A percentile compares a stretch with the other conserved stretches of the same genome.
Evolutionary conservation across 2,329 filamentous ascomycete species (phyloP).

Genomic region (Ceratocystis albifundus): DNA sequence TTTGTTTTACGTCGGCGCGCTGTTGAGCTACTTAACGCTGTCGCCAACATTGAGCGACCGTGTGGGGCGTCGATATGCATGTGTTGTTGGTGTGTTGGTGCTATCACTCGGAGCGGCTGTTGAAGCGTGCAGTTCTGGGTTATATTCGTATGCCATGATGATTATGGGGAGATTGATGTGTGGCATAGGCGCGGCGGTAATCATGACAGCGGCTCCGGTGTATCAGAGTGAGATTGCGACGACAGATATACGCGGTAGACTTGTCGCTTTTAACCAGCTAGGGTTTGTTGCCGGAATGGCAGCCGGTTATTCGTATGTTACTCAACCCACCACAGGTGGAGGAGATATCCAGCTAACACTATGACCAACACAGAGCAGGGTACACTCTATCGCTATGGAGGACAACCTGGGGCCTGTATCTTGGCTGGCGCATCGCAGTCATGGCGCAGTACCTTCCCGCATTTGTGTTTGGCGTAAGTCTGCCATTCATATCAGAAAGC

Average conservation of each 20-base stretch:
- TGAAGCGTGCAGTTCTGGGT: constrained; percentile 36
- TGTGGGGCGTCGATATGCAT: constrained; percentile 42
- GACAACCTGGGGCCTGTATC: constrained; percentile 32
- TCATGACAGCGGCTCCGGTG: constrained; percentile 46
- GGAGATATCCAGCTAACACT: not conserved
- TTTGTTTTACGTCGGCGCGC: constrained; percentile 46
- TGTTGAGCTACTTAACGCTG: constrained; percentile 43
- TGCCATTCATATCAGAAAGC: constrained; percentile 44
- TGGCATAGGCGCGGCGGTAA: constrained; percentile 43
- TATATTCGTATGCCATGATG: constrained; percentile 37
- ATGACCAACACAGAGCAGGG: constrained; percentile 37
- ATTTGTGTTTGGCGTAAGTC: constrained; percentile 37
- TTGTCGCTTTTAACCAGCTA: constrained; percentile 49
- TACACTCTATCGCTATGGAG: constrained; percentile 46
- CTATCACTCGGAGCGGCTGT: constrained; percentile 40
- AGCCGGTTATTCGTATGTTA: constrained; percentile 41
- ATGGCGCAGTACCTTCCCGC: constrained; percentile 43
- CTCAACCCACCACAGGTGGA: not conserved
- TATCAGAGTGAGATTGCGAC: constrained; percentile 40
- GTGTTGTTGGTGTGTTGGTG: constrained; percentile 37
- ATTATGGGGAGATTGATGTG: constrained; percentile 41
- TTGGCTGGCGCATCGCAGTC: constrained; percentile 44
- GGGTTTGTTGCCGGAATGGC: constrained; percentile 46
- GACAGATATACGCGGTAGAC: constrained; percentile 35
- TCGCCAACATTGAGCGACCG: constrained; percentile 41